A percentile compares a stretch with the other conserved stretches of the same genome.
Evolutionary conservation across 2,329 filamentous ascomycete genomes (phyloP).

Genomic region (Corniculantispora saksenae): DNA sequence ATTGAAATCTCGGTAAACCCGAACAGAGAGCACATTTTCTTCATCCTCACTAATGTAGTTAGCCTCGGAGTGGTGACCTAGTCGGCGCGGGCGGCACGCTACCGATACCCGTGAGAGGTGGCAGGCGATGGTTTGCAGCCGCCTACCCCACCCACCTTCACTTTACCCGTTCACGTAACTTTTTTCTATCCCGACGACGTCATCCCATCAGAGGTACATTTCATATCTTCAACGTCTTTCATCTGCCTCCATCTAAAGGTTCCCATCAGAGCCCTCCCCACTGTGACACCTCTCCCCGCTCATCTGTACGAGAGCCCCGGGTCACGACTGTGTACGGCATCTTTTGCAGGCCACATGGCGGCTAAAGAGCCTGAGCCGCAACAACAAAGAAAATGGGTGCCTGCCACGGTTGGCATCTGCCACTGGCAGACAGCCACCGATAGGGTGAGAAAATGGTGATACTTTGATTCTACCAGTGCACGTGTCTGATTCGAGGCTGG

Average conservation of each 20-base stretch:
- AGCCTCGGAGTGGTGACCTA: background rate
- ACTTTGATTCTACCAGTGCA: background rate
- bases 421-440: slow-evolving; percentile 39
- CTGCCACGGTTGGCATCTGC: slow-evolving; percentile 35
- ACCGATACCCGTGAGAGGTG: background rate
- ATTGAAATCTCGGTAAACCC: background rate
- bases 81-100: background rate
- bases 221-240: background rate
- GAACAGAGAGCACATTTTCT: background rate
- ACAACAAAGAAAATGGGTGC: slow-evolving; percentile 10
- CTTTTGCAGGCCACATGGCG: slow-evolving; percentile 4
- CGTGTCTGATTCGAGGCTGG: slow-evolving; percentile 3
- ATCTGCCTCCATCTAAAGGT: background rate
- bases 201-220: background rate
- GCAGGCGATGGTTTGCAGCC: background rate
- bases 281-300: too few relatives aligned
- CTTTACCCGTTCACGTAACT: background rate
- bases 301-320: too few relatives aligned
- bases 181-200: background rate
- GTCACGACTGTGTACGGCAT: background rate
- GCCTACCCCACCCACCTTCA: slow-evolving; percentile 6
- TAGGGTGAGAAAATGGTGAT: slow-evolving; percentile 31
- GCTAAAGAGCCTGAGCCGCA: background rate
- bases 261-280: too few relatives aligned
- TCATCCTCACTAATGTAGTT: background rate